Evolutionary conservation across 2,329 filamentous ascomycete species (phyloP).

Genomic region (Xylariaceae sp.): DNA sequence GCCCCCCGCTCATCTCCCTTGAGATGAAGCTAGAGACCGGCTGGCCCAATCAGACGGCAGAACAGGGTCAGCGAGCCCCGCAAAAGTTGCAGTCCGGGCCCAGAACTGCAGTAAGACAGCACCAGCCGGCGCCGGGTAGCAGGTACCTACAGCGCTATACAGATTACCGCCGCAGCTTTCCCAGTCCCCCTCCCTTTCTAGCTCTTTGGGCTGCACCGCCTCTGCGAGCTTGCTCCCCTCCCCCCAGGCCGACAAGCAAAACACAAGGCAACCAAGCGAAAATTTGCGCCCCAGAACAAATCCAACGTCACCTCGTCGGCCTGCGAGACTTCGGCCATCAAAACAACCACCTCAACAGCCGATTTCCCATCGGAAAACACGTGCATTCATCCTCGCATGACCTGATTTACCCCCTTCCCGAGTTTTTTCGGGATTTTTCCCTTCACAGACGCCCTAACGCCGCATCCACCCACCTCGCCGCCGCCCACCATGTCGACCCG

Average conservation of each 20-base stretch:
- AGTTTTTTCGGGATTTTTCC: conserved; percentile 58
- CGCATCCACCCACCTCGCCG: conserved; percentile 21
- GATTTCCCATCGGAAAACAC: conserved; percentile 49
- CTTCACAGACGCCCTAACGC: conserved; percentile 24
- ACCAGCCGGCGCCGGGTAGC: no score
- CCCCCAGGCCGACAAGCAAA: neutral
- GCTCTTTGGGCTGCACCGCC: no score
- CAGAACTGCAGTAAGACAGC: no score
- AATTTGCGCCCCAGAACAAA: conserved; percentile 49
- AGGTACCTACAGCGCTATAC: no score
- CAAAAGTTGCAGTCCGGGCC: no score
- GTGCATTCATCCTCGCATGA: conserved; percentile 44
- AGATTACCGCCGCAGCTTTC: no score
- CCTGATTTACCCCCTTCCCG: conserved; percentile 53
- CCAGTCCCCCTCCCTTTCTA: no score
- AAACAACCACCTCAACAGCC: conserved; percentile 43
- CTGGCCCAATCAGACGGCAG: neutral
- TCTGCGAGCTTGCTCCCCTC: no score
- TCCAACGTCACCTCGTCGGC: conserved; percentile 49
- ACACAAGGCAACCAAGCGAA: conserved; percentile 24
- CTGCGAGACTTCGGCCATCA: conserved; percentile 40
- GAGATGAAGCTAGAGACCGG: neutral
- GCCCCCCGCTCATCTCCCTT: neutral
- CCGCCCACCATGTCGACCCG: conserved; percentile 51
- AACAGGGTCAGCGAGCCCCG: no score